A percentile compares a stretch with the other conserved stretches of the same genome.
Evolutionary conservation across 2,329 filamentous ascomycete species (phyloP).

Genomic region (Hypomyces rosellus): DNA sequence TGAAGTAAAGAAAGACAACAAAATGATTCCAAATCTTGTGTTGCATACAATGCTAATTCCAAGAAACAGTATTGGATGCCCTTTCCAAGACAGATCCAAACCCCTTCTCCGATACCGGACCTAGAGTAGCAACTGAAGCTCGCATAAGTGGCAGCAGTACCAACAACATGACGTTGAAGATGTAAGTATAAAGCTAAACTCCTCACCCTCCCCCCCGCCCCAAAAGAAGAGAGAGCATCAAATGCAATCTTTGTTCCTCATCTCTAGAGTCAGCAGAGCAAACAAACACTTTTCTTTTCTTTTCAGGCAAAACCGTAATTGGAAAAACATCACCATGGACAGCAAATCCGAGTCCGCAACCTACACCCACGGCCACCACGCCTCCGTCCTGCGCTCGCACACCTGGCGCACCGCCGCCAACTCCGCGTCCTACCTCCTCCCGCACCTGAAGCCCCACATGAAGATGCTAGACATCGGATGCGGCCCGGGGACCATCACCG

Average conservation of each 20-base stretch:
- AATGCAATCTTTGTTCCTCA: too few relatives aligned
- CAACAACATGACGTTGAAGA: too few relatives aligned
- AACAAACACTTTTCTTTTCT: too few relatives aligned
- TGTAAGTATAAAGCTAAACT: too few relatives aligned
- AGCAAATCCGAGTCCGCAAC: constrained; percentile 14
- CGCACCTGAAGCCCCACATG: constrained; percentile 31
- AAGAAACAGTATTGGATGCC: too few relatives aligned
- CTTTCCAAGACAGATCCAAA: background rate
- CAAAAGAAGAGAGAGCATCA: too few relatives aligned
- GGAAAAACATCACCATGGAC: background rate
- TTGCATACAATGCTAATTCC: background rate
- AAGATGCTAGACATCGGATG: constrained; percentile 42
- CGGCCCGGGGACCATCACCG: constrained; percentile 43
- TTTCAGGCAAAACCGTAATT: too few relatives aligned
- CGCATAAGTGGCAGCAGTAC: background rate
- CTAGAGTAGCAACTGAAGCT: background rate
- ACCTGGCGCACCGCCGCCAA: constrained; percentile 34
- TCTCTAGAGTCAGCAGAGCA: too few relatives aligned
- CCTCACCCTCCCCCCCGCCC: too few relatives aligned
- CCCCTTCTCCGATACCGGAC: constrained; percentile 10
- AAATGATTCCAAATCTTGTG: too few relatives aligned
- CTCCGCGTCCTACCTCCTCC: constrained; percentile 36
- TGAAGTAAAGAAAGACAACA: background rate
- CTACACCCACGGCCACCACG: constrained; percentile 35
- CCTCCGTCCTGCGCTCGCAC: constrained; percentile 31